A percentile compares a stretch with the other conserved stretches of the same genome.
Conservation (phyloP, 805 yeast species). For the Candida orba region DNA sequence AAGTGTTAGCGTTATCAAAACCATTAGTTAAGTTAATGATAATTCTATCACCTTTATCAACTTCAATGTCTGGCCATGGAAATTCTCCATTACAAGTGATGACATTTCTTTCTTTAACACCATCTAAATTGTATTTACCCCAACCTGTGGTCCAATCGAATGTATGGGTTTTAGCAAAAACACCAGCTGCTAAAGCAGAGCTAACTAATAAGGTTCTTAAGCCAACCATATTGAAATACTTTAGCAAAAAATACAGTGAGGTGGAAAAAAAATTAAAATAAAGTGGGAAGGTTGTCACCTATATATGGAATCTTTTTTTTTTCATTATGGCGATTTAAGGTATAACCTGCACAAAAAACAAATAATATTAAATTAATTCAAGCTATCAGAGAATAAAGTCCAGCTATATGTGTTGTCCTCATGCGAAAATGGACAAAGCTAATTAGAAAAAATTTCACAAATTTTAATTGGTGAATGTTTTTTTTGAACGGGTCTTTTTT, state of each 20-base stretch:
- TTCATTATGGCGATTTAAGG: too few relatives aligned
- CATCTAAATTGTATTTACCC: constrained; percentile 49
- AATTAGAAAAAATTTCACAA: too few relatives aligned
- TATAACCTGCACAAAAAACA: too few relatives aligned
- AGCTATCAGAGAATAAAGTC: too few relatives aligned
- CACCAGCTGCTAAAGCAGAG: constrained; percentile 2
- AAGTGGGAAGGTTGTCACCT: neutral
- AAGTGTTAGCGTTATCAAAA: constrained; percentile 36
- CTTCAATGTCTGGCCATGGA: constrained; percentile 44
- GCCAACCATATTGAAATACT: constrained; percentile 3
- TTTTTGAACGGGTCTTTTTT: too few relatives aligned
- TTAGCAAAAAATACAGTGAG: too few relatives aligned
- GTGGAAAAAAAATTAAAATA: neutral
- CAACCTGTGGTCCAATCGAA: constrained; percentile 33
- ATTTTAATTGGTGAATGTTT: too few relatives aligned
- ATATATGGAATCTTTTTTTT: neutral
- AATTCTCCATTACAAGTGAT: constrained; percentile 51
- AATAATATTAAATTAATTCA: too few relatives aligned
- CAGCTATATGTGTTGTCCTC: neutral
- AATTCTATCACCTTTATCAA: constrained; percentile 35
- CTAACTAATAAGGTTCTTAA: constrained; percentile 2
- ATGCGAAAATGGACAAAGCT: too few relatives aligned
- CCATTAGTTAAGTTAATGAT: constrained; percentile 33
- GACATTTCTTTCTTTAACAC: constrained; percentile 39
- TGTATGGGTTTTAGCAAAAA: constrained; percentile 16